Evolutionary conservation across 139 green algal genomes (phyloP), one percentile per base, ranked within the genome.

Genomic region (Ettlia oleoabundans): DNA sequence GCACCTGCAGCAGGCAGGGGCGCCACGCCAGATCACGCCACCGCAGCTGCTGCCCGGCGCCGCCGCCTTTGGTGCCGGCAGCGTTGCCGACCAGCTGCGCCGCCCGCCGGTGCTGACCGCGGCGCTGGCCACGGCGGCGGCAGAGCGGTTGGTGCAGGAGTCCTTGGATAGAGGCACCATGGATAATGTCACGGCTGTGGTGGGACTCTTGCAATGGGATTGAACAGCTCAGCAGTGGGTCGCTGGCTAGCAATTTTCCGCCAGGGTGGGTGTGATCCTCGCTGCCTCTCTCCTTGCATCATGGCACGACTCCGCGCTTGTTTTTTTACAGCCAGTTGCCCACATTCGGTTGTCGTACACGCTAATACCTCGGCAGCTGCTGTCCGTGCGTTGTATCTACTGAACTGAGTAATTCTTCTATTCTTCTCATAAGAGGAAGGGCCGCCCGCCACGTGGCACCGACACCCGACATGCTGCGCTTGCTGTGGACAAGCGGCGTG

Each of bases 111-210:
- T 33, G 51, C 78, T 42, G n/a, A 79, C 67, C 1, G 2, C 71
- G 26, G 68, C 53, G 38, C 68, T 84, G 4, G 83, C 86, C 18
- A 72, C 69, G 19, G 63, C 52, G 30, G 86, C 78, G 7, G 78
- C 83, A 13, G 71, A 79, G 52, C 63, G 78, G 21, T 65, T 90
- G 52, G 79, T 90, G 24, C 30, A 82, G 9, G 55, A 71, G 7
- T 52, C 79, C 1, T 47, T 89, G 7, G 51, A 67, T 0, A 51
- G 58, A 9, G 86, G 86, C 2, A 89, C 86, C 1, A 86, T 87
- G 83, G 86, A 90, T 47, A 90, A 90, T 70, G 84, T 90, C 21
- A 90, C 86, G 2, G 86, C 77, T 1, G 51, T 90, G 37, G 83
- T 90, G 42, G 66, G 58, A 3, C 38, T 90, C 33, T 47, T 90